These are phyloP conservation scores for Malassezia brasiliensis DNA, from an alignment of 1,284 basidiomycete species.

Conservation along the genomic window DNA sequence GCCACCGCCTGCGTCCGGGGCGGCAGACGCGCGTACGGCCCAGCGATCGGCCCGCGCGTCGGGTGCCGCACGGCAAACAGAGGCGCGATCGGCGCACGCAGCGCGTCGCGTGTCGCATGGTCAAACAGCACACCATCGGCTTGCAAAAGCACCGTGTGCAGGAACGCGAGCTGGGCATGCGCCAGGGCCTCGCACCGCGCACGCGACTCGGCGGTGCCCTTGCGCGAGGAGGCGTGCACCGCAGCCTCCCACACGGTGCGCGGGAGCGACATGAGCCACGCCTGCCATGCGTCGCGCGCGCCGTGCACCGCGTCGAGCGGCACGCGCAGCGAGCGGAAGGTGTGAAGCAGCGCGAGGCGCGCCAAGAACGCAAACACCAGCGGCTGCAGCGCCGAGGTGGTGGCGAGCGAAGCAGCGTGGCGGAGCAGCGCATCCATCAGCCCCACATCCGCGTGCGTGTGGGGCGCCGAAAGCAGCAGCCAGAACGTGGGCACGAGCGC, in stretches of 20 bases:
- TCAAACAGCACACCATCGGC: constrained; percentile 4
- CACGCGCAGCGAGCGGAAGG: constrained; percentile 1
- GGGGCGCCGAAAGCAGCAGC: constrained; percentile 10
- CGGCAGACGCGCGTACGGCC: constrained; percentile 3
- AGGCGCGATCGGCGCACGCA: not conserved
- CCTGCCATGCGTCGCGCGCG: constrained; percentile 3
- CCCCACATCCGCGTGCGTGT: not conserved
- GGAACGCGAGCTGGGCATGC: not conserved
- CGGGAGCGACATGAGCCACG: constrained; percentile 12
- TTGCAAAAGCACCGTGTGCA: not conserved
- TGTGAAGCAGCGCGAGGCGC: constrained; percentile 12
- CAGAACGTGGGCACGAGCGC: constrained; percentile 14
- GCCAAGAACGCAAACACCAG: constrained; percentile 12
- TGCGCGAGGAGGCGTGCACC: not conserved
- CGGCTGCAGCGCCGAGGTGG: not conserved
- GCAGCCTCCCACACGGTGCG: constrained; percentile 14
- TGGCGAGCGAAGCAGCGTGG: not conserved
- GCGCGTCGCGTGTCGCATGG: not conserved
- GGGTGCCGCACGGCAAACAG: constrained; percentile 14
- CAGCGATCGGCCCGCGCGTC: constrained; percentile 3
- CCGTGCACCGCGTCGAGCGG: not conserved
- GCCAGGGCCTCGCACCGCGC: not conserved
- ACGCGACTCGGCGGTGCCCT: not conserved
- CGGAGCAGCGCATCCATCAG: not conserved
- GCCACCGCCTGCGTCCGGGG: not conserved